Base-by-base conservation (phyloP, 2,329 filamentous ascomycete genomes). In the Macrophomina phaseolina region DNA sequence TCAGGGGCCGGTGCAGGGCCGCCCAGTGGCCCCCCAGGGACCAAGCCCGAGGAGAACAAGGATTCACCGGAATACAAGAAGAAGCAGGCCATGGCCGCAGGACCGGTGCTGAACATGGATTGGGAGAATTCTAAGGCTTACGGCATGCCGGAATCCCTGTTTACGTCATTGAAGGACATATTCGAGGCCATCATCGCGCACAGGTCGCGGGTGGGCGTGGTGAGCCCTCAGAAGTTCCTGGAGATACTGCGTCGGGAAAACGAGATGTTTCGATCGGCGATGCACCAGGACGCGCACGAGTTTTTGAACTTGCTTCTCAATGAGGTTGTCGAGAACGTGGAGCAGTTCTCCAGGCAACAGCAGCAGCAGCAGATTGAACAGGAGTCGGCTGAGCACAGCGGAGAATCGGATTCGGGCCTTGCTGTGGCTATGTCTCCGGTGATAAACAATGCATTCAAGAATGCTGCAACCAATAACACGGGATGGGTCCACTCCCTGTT, bases 251-350 rank as follows among this genome's bases (percentile, higher is more conserved):
- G 94, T 75, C 88, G 91, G 69, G 93, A 98, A 73, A 97, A 99
- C 76, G 95, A 99, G 78, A 94, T 97, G 90, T 99, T 99, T 74
- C 89, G 93, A 67, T 94, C 93, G 46, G 92, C 94, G 4, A 97
- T 97, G 92, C 95, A 99, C 78, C 95, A 99, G 77, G 95, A 99
- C 77, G 95, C 95, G 1, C 95, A 99, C 78, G 95, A 99, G 76
- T 99, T 99, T 72, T 88, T 98, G 72, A 97, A 97, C 68, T 83
- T 98, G 38, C 85, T 99, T 2, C 84, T 99, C n/a, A 99, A 99
- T 78, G 91, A 97, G 76, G 92, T 99, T 40, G 94, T 99, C 63
- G 88, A 93, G 56, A 97, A 94, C 74, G 93, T 99, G 32, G 95
- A 99, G 80, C 86, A 89, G n/a, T 92, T 94, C 73, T 91, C 93